Percentiles rank a stretch among this genome's conserved stretches.
These are phyloP conservation scores for Telfairia occidentalis DNA, from an alignment of 331 rosid genomes.

Conservation along the genomic window DNA sequence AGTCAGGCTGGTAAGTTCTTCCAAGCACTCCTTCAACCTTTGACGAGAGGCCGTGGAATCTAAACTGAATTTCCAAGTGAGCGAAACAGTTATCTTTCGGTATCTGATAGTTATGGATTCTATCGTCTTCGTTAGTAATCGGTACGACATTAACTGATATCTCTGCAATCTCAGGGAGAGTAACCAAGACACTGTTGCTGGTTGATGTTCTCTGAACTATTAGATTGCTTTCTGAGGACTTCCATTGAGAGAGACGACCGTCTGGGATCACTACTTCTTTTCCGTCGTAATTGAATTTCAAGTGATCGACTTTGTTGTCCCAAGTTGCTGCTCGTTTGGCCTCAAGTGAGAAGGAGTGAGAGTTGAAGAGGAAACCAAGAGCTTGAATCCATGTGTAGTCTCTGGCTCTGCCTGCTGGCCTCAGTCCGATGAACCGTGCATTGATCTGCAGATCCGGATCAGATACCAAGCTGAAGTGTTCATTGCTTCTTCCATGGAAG, in stretches of 20 bases:
- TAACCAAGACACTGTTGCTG: constrained; percentile 36
- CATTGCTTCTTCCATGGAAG: constrained; percentile 49
- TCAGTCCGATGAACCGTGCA: constrained; percentile 42
- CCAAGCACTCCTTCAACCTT: constrained; percentile 57
- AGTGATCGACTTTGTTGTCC: constrained; percentile 35
- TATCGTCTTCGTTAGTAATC: constrained; percentile 41
- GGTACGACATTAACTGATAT: constrained; percentile 44
- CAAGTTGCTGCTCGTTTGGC: constrained; percentile 35
- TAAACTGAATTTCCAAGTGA: constrained; percentile 45
- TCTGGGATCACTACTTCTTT: constrained; percentile 24
- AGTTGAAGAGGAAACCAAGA: constrained; percentile 36
- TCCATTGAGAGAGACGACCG: constrained; percentile 41
- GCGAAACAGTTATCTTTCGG: constrained; percentile 42
- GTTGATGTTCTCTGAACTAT: constrained; percentile 42
- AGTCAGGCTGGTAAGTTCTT: constrained; percentile 41
- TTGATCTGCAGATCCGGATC: constrained; percentile 52
- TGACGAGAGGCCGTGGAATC: constrained; percentile 29
- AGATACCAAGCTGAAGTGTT: constrained; percentile 57
- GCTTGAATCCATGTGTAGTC: constrained; percentile 82
- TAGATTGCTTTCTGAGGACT: constrained; percentile 17
- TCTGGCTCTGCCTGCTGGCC: constrained; percentile 34
- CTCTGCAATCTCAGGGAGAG: constrained; percentile 33
- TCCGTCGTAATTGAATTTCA: constrained; percentile 41
- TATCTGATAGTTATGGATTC: constrained; percentile 32
- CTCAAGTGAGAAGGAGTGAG: constrained; percentile 33